These are phyloP conservation scores for Pseudocercospora fijiensis DNA, from an alignment of 2,329 filamentous ascomycete genomes.

Conservation along the genomic window DNA sequence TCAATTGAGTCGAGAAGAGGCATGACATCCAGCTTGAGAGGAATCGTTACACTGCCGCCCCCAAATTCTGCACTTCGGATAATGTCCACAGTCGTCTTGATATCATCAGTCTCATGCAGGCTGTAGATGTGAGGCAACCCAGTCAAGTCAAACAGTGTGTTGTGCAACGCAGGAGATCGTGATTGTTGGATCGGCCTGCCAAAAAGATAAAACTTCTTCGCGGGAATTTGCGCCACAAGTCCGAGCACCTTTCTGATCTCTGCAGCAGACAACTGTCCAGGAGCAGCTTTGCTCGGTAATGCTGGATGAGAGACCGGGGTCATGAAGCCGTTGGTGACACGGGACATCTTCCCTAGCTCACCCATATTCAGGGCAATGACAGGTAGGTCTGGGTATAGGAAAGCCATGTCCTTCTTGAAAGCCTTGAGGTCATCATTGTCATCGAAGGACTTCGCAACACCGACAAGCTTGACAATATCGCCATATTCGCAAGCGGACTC, in stretches of 20 bases:
- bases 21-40: constrained; percentile 87
- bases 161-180: constrained; percentile 85
- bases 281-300: constrained; percentile 89
- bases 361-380: constrained; percentile 98
- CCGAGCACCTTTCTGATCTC: constrained; percentile 80
- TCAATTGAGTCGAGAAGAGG: constrained; percentile 75
- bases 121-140: constrained; percentile 85
- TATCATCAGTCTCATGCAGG: constrained; percentile 69
- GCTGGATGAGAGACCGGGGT: constrained; percentile 89
- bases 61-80: constrained; percentile 76
- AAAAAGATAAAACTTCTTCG: constrained; percentile 80
- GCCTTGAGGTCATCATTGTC: constrained; percentile 83
- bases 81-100: constrained; percentile 60
- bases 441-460: constrained; percentile 69
- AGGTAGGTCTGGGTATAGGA: constrained; percentile 68
- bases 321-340: constrained; percentile 87
- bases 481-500: constrained; percentile 87
- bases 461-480: constrained; percentile 92
- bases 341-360: constrained; percentile 77
- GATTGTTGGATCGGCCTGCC: constrained; percentile 81
- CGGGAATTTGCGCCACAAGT: constrained; percentile 73
- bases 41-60: constrained; percentile 92
- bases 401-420: constrained; percentile 75
- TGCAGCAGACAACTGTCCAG: constrained; percentile 84
- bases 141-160: constrained; percentile 70